These are phyloP conservation scores for Scenedesmus sp. DNA, from an alignment of 163 green algal genomes.

Conservation along the genomic window DNA sequence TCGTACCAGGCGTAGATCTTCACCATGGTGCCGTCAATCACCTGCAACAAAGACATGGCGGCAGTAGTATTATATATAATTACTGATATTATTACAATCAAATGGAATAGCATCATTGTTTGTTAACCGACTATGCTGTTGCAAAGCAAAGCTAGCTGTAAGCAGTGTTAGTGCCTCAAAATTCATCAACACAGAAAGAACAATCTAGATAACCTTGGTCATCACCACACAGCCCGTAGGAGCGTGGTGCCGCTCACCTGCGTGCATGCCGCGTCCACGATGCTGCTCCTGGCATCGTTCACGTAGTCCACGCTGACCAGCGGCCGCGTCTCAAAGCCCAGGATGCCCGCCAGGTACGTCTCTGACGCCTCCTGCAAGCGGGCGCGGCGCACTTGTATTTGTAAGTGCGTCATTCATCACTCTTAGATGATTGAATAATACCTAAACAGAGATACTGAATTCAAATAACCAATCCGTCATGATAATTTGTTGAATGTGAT, in stretches of 20 bases:
- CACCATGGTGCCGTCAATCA: slow-evolving; percentile 87
- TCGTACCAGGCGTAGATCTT: slow-evolving; percentile 95
- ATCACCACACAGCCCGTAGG: neutral
- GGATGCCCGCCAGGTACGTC: slow-evolving; percentile 81
- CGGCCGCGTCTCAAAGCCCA: slow-evolving; percentile 84
- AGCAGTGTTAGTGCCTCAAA: neutral
- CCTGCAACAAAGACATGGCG: slow-evolving; percentile 55
- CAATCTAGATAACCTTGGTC: too few relatives aligned
- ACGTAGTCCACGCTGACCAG: slow-evolving; percentile 86
- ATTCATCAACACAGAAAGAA: neutral
- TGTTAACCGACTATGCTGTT: too few relatives aligned
- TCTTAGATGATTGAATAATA: too few relatives aligned
- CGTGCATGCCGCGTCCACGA: slow-evolving; percentile 82
- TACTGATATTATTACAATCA: neutral
- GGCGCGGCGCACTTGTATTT: too few relatives aligned
- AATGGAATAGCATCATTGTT: neutral
- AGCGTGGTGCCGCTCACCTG: neutral
- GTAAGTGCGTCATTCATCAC: too few relatives aligned
- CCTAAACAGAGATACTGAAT: too few relatives aligned
- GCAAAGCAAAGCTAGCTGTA: too few relatives aligned
- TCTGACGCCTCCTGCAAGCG: slow-evolving; percentile 69
- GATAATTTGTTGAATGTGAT: too few relatives aligned
- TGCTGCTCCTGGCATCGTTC: slow-evolving; percentile 80
- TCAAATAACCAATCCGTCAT: too few relatives aligned
- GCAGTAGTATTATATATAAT: neutral